phyloP scores from a whole-genome alignment of 192 early-diverging fungal genomes.

The Neocallimastix lanati region DNA sequence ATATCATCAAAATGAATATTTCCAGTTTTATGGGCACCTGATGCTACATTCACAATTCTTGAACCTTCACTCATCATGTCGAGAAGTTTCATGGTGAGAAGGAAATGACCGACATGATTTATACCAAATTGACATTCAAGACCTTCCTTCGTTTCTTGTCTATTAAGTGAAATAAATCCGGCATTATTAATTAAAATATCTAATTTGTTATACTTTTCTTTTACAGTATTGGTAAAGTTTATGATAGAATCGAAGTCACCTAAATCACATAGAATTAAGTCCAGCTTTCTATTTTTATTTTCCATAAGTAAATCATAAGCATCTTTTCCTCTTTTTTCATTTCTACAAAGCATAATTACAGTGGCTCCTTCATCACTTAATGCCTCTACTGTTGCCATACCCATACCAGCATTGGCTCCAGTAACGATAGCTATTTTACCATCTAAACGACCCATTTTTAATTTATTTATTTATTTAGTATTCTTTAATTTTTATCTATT shows the following conservation, averaged over 20 bases:
- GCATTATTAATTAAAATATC: constrained; percentile 31
- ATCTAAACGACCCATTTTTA: too few relatives aligned
- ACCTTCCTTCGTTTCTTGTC: constrained; percentile 31
- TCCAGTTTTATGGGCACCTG: constrained; percentile 16
- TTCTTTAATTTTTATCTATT: too few relatives aligned
- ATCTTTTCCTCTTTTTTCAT: constrained; percentile 8
- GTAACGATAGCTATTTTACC: neutral
- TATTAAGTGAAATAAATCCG: constrained; percentile 35
- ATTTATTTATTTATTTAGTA: too few relatives aligned
- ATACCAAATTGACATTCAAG: constrained; percentile 44
- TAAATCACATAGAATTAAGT: constrained; percentile 25
- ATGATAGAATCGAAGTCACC: constrained; percentile 24
- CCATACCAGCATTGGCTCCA: constrained; percentile 41
- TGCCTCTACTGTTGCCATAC: constrained; percentile 31
- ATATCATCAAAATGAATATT: constrained; percentile 19
- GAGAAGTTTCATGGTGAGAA: constrained; percentile 19
- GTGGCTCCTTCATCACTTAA: constrained; percentile 29
- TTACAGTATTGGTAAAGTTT: constrained; percentile 14
- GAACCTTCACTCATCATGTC: neutral
- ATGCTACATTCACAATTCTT: constrained; percentile 13
- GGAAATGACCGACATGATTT: constrained; percentile 38
- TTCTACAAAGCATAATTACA: constrained; percentile 21
- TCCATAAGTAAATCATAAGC: constrained; percentile 3
- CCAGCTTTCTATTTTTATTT: constrained; percentile 5
- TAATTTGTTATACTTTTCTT: constrained; percentile 1